Base-by-base conservation (phyloP, 208 protist genomes). In the Blastocrithidia nonstop region DNA sequence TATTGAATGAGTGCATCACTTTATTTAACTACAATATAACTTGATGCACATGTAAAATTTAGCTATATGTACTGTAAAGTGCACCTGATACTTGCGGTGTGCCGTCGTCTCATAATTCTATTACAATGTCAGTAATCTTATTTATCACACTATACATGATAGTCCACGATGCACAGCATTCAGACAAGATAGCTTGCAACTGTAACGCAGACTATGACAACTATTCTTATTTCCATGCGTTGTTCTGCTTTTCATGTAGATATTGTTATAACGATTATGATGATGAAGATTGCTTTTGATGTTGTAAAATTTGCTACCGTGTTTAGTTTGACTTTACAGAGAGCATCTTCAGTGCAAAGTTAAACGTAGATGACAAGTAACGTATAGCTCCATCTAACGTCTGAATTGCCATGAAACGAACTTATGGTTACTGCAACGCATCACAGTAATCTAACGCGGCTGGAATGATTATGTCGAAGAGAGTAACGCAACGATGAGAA, bases 371-470 rank as follows among this genome's bases (percentile, higher is more conserved):
- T 23, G 25, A 45, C 15, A 88, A 61, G 61, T 93, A 67, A n/a
- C 74, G 72, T 33, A 93, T 71, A 5, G 85, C 63, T 53, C 61
- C 66, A 55, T 93, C 79, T 24, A 89, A 61, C 2, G 79, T 88
- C 57, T 93, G 84, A 40, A 85, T 88, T 2, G 84, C 84, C 77
- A 89, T 88, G 50, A 93, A 93, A 25, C 84, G 73, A 19, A 74
- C 84, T 41, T 93, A 79, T 1, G 76, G 77, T 42, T 76, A 59
- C 17, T 87, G 64, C 31, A 88, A 52, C 16, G 61, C 35, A 29
- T 59, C 49, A 61, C 56, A 75, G 49, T 66, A 84, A 13, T 48
- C 17, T 32, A 71, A 43, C 1, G 74, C 66, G 4, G 65, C 57
- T 13, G 78, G 76, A 22, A 88, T 32, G 29, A 93, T 86, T 25